Conservation (phyloP, 2,329 filamentous ascomycete genomes). For the Xylaria sp. region DNA sequence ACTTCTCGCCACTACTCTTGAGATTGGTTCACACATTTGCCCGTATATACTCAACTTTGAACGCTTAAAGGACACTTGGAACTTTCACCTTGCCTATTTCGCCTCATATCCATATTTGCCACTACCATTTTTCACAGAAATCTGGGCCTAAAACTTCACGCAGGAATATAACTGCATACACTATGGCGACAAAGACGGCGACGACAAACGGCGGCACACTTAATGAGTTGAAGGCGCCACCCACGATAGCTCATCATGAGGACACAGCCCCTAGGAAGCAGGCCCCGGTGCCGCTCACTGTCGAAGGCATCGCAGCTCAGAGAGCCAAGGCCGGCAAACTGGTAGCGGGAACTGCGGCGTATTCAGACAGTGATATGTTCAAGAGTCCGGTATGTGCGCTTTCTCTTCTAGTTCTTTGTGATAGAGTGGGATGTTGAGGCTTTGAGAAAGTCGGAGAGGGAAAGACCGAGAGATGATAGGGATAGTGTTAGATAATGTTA, state of each 20-base stretch:
- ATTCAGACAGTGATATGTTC: slow-evolving; percentile 83
- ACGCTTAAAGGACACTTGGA: background rate
- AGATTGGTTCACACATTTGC: slow-evolving; percentile 2
- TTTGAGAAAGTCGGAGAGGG: background rate
- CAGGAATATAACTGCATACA: slow-evolving; percentile 3
- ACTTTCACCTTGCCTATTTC: background rate
- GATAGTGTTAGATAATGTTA: no score
- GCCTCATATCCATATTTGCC: background rate
- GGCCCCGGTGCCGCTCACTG: slow-evolving; percentile 57
- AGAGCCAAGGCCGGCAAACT: slow-evolving; percentile 78
- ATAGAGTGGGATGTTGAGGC: background rate
- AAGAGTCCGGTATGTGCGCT: slow-evolving; percentile 71
- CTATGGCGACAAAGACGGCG: slow-evolving; percentile 27
- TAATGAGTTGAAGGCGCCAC: slow-evolving; percentile 20
- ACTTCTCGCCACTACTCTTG: background rate
- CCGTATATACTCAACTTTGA: background rate
- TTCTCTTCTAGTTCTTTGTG: background rate
- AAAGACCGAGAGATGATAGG: background rate
- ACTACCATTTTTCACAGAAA: background rate
- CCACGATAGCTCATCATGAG: slow-evolving; percentile 30
- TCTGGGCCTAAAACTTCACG: background rate
- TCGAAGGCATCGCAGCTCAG: slow-evolving; percentile 73
- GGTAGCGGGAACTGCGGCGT: slow-evolving; percentile 79
- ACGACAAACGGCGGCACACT: slow-evolving; percentile 22
- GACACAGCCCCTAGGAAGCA: slow-evolving; percentile 39